These are phyloP conservation scores for Effrenium voratum DNA, from an alignment of 73 alveolate species.

Conservation along the genomic window DNA sequence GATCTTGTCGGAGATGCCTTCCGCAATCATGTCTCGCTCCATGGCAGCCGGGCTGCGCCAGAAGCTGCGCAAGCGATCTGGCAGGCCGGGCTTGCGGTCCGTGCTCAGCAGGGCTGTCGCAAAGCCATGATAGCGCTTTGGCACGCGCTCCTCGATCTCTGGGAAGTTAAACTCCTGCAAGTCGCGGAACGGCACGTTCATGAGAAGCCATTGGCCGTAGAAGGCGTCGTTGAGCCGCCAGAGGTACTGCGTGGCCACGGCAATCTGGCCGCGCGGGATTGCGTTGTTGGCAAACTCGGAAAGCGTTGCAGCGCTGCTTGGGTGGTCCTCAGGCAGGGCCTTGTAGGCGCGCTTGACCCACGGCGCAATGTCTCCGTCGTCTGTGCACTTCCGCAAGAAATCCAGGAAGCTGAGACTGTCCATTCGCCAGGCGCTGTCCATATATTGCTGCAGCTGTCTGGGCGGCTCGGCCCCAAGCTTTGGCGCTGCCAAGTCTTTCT, in stretches of 20 bases:
- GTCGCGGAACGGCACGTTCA: too few species aligned
- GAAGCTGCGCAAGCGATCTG: not conserved
- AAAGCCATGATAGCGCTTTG: not conserved
- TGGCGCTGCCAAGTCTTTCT: not conserved
- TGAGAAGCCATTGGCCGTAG: too few species aligned
- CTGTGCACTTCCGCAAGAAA: too few species aligned
- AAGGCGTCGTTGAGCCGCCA: conserved; percentile 3
- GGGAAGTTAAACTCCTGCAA: too few species aligned
- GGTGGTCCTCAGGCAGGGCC: not conserved
- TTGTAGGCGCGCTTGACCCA: too few species aligned
- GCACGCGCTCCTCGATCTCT: too few species aligned
- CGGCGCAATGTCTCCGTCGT: too few species aligned
- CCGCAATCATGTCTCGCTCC: not conserved
- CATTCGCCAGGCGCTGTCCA: not conserved
- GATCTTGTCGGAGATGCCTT: not conserved
- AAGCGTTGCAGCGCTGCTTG: too few species aligned
- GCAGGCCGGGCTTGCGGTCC: too few species aligned
- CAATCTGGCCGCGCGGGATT: not conserved
- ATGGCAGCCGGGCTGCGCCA: not conserved
- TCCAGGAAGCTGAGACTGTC: too few species aligned
- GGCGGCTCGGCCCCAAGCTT: not conserved
- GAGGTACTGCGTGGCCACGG: not conserved
- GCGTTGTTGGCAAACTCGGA: not conserved
- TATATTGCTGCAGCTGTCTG: not conserved
- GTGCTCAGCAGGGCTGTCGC: not conserved